phyloP scores from a whole-genome alignment of 352 stramenopile genomes.

The Globisporangium spiculum region DNA sequence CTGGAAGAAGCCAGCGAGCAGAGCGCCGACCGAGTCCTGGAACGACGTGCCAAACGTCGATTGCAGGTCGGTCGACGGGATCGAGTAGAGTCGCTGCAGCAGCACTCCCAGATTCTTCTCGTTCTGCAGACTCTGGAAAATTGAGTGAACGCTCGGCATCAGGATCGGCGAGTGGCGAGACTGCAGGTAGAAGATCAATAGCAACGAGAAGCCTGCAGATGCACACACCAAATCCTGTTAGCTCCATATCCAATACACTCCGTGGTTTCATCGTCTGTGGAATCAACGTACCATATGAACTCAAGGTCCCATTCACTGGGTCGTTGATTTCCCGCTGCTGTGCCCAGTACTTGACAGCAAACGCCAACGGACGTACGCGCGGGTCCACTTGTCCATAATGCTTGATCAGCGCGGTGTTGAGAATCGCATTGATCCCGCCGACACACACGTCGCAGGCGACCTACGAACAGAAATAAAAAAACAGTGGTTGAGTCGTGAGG shows the following conservation, averaged over 20 bases:
- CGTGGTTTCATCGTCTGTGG: neutral
- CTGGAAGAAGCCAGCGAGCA: slow-evolving; percentile 96
- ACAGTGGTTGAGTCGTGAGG: neutral
- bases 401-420: slow-evolving; percentile 82
- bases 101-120: slow-evolving; percentile 89
- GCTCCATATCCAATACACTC: neutral
- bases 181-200: slow-evolving; percentile 97
- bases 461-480: slow-evolving; percentile 15
- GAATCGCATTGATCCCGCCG: slow-evolving; percentile 59
- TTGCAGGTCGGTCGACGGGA: slow-evolving; percentile 38
- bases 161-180: slow-evolving; percentile 50
- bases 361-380: slow-evolving; percentile 89
- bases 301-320: slow-evolving; percentile 94
- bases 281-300: slow-evolving; percentile 88
- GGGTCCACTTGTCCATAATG: slow-evolving; percentile 69
- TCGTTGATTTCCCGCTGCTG: slow-evolving; percentile 97
- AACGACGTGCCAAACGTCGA: slow-evolving; percentile 65
- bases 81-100: slow-evolving; percentile 67
- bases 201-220: slow-evolving; percentile 88
- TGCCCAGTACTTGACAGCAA: slow-evolving; percentile 98
- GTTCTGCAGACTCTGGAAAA: slow-evolving; percentile 70
- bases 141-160: slow-evolving; percentile 39
- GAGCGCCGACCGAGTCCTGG: slow-evolving; percentile 83
- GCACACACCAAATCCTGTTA: neutral
- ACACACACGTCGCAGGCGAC: slow-evolving; percentile 74